Conservation (phyloP, 441 rosid genomes). For the Syzygium syzygioides region DNA sequence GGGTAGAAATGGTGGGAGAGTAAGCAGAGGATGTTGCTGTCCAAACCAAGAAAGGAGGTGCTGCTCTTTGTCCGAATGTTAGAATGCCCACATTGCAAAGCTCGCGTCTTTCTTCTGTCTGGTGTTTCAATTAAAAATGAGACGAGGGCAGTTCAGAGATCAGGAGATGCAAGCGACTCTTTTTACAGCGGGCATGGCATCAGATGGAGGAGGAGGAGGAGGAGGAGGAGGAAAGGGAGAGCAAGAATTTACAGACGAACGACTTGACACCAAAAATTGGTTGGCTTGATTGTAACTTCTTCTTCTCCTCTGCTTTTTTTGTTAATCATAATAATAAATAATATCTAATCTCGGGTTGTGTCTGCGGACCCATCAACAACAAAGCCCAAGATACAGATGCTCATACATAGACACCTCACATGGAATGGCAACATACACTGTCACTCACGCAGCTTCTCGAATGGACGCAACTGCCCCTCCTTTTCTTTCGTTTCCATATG, state of each 20-base stretch:
- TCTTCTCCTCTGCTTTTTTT: neutral
- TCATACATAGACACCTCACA: neutral
- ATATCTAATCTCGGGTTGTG: neutral
- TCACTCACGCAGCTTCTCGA: neutral
- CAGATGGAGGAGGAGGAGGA: neutral
- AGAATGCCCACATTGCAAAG: neutral
- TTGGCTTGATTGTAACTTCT: neutral
- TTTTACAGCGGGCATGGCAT: neutral
- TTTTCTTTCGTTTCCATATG: neutral
- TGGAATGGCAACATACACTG: neutral
- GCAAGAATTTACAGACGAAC: neutral
- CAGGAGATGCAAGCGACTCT: neutral
- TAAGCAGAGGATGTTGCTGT: neutral
- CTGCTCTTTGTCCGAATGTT: neutral
- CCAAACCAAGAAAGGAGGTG: conserved; percentile 7
- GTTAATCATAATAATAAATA: neutral
- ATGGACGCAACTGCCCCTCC: neutral
- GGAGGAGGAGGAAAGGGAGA: neutral
- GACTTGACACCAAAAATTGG: neutral
- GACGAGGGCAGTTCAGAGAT: neutral
- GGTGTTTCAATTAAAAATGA: neutral
- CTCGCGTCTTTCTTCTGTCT: neutral
- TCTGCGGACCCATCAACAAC: neutral
- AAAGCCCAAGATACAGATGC: neutral
- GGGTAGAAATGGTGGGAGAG: neutral